These are phyloP conservation scores for Sporisorium scitamineum DNA, from an alignment of 1,284 basidiomycete genomes.

Conservation along the genomic window DNA sequence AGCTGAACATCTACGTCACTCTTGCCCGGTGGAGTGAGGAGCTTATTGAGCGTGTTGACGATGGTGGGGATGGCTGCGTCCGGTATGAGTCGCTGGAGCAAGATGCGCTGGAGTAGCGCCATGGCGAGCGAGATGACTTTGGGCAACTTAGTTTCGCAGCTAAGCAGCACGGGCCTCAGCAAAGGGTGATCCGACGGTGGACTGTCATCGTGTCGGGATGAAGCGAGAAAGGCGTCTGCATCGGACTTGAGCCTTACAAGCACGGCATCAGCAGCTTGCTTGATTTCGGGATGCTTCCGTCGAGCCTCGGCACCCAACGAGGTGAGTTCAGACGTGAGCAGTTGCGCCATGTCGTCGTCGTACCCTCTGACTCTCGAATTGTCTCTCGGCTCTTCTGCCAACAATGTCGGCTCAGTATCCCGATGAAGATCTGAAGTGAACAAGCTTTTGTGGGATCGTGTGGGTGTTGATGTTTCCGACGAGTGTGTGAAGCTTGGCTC, in stretches of 20 bases:
- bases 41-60: conserved; percentile 52
- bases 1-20: conserved; percentile 67
- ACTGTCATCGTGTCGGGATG: conserved; percentile 19
- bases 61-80: conserved; percentile 38
- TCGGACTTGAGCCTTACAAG: conserved; percentile 53
- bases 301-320: conserved; percentile 63
- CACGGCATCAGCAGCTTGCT: conserved; percentile 55
- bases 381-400: not conserved
- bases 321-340: conserved; percentile 64
- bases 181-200: conserved; percentile 75
- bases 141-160: conserved; percentile 89
- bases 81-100: conserved; percentile 80
- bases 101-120: conserved; percentile 89
- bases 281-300: conserved; percentile 66
- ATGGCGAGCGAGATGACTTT: conserved; percentile 94
- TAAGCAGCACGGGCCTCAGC: conserved; percentile 89
- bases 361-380: not conserved
- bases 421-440: not conserved
- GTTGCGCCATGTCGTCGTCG: conserved; percentile 56
- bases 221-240: conserved; percentile 44
- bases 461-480: conserved; percentile 4
- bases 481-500: not conserved
- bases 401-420: not conserved
- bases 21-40: conserved; percentile 51
- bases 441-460: not conserved